Evolutionary conservation across 225 moss, liverwort and hornwort species (phyloP), one percentile per base, ranked within the genome.

Genomic region (Anthoceros angustus): DNA sequence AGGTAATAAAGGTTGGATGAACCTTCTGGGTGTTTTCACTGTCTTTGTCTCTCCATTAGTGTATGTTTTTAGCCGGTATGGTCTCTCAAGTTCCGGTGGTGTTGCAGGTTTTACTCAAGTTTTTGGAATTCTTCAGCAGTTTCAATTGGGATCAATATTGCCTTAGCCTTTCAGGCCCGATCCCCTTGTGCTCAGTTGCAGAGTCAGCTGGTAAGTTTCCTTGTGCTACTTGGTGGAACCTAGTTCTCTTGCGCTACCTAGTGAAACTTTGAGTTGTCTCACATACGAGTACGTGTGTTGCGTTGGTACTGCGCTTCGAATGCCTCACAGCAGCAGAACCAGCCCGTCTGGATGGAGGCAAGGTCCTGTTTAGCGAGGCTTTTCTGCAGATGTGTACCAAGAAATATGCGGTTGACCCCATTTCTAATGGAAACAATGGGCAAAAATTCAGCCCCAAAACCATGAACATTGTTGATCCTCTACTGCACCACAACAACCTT

Each of bases 61-160:
- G 16, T 16, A 25, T 60, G 20, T 15, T 69, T n/a, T 3, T 38
- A 61, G 55, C 10, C 12, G 0, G 3, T 5, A 24, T 18, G 2
- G 10, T 43, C 20, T 3, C 11, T 20, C 23, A 42, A 43, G 67
- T 43, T 66, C 32, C 65, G 20, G 63, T 2, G 67, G 61, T 61
- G 63, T 21, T 11, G 62, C 84, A 92, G 92, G 88, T 92, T 39
- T 77, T 88, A 20, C 83, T 86, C 70, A 75, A 80, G 72, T 92
- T 92, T 62, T 70, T 92, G 55, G 84, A 92, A 70, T 88, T 88
- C 68, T 92, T 92, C 72, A 79, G 92, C 73, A 77, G 78, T 71
- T 92, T 92, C 70, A 84, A 92, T 71, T 92, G 92, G 92, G 76
- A 86, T 60, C 75, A 73, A 39, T 84, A 86, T 62, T 86, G 86